Evolutionary conservation across 2,329 filamentous ascomycete species (phyloP), one percentile per base, ranked within the genome.

Genomic region (Westerdykella aurantiaca): DNA sequence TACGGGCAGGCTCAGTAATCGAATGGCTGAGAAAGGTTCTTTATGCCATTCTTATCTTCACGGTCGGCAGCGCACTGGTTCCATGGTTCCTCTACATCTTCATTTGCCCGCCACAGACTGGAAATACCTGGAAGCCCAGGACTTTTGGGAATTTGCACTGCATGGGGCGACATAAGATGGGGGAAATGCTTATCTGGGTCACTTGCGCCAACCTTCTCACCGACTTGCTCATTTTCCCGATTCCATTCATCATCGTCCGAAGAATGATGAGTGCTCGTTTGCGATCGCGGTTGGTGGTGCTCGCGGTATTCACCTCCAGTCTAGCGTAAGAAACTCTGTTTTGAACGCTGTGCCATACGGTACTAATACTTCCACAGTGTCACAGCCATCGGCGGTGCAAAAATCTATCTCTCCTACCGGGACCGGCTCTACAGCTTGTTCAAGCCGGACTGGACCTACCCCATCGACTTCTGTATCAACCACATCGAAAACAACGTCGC

Each of bases 401-500:
- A 69, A 48, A 68, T 69, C 29, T 68, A 67, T 44, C 56, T 68
- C 7, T 62, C 64, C 2, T 69, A 69, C 46, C 64, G 63, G 42
- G 67, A 69, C 50, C 66, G 67, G 13, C 63, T 69, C 11, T 69
- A 57, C 48, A 54, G 49, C 2, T 47, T 61, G 6, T 64, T 61
- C 47, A 56, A 62, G 12, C 55, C 62, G 5, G 67, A 69, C 48
- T 69, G 67, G 67, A 69, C 67, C n/a, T 69, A 67, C 39, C 60
- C 61, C 6, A 69, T 69, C 47, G 63, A 67, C 49, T 69, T 60
- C 50, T 68, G 65, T 46, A 66, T 69, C 54, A 69, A 59, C 41
- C 67, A 69, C 49, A 64, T 67, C 42, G 67, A 69, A 41, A 69
- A 68, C 49, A 69, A 66, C 41, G 67, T 69, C 31, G 67, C 66